These are phyloP conservation scores for Hyphopichia burtonii DNA, from an alignment of 1,139 yeast species.

Conservation along the genomic window DNA sequence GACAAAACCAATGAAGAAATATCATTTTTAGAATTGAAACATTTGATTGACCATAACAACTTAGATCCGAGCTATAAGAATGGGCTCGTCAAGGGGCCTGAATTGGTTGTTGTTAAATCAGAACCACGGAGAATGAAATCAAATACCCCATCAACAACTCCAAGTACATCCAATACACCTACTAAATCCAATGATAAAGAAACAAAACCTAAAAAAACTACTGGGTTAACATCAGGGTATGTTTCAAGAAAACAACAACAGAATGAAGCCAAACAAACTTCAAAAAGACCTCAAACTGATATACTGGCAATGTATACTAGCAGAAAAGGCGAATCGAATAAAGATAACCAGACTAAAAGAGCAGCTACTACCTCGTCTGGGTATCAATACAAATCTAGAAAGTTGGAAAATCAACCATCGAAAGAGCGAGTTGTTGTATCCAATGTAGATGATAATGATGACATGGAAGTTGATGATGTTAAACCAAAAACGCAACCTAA, in stretches of 20 bases:
- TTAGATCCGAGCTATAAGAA: constrained; percentile 20
- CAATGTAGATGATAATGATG: constrained; percentile 16
- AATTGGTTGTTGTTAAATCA: constrained; percentile 12
- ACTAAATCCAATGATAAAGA: not conserved
- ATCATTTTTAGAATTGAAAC: constrained; percentile 28
- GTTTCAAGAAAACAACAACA: constrained; percentile 8
- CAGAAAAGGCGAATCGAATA: constrained; percentile 16
- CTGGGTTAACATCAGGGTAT: constrained; percentile 9
- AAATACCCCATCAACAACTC: not conserved
- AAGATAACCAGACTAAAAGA: constrained; percentile 9
- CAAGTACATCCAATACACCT: constrained; percentile 1
- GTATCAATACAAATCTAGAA: constrained; percentile 42
- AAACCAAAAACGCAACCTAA: constrained; percentile 4
- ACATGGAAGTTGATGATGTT: constrained; percentile 11
- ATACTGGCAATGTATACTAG: constrained; percentile 18
- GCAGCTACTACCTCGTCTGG: constrained; percentile 12
- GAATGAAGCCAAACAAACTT: constrained; percentile 1
- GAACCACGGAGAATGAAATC: not conserved
- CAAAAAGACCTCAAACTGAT: constrained; percentile 3
- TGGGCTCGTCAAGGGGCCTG: constrained; percentile 40
- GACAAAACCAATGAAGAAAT: constrained; percentile 21
- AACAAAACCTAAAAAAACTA: not conserved
- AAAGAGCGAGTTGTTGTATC: constrained; percentile 40
- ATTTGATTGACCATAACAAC: constrained; percentile 17
- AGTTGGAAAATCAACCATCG: constrained; percentile 28